A percentile compares a stretch with the other conserved stretches of the same genome.
These are phyloP conservation scores for Pulchroboletus neoregius DNA, from an alignment of 1,284 basidiomycete species.

Conservation along the genomic window DNA sequence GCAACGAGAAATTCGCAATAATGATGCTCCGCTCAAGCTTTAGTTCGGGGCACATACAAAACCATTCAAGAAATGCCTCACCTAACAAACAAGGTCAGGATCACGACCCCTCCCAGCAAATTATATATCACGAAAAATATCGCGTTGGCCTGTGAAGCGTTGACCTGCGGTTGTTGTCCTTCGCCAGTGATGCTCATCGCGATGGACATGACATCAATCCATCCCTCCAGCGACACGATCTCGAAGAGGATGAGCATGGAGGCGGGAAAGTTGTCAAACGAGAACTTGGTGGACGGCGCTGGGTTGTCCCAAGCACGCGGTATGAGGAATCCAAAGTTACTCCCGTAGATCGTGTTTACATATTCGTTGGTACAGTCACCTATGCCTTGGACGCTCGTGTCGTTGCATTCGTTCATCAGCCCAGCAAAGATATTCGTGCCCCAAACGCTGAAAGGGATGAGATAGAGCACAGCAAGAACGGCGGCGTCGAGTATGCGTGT, in stretches of 20 bases:
- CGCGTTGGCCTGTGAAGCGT: slow-evolving; percentile 77
- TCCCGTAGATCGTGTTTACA: slow-evolving; percentile 51
- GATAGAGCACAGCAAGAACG: slow-evolving; percentile 89
- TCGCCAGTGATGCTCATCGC: slow-evolving; percentile 78
- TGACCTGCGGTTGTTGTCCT: slow-evolving; percentile 66
- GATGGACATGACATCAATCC: slow-evolving; percentile 88
- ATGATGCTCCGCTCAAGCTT: slow-evolving; percentile 64
- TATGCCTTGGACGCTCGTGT: slow-evolving; percentile 54
- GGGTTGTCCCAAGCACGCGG: slow-evolving; percentile 92
- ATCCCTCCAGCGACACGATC: slow-evolving; percentile 94
- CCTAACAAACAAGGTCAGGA: slow-evolving; percentile 87
- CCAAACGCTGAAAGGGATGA: slow-evolving; percentile 98
- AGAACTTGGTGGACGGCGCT: slow-evolving; percentile 78
- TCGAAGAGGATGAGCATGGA: slow-evolving; percentile 94
- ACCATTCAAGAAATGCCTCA: slow-evolving; percentile 33
- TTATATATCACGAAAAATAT: slow-evolving; percentile 95
- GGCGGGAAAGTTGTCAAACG: slow-evolving; percentile 86
- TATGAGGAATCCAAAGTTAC: slow-evolving; percentile 63
- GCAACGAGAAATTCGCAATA: slow-evolving; percentile 89
- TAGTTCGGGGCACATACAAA: background rate
- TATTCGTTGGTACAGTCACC: slow-evolving; percentile 78
- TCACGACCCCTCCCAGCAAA: slow-evolving; percentile 87
- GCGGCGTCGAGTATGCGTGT: slow-evolving; percentile 87
- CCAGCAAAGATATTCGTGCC: slow-evolving; percentile 93
- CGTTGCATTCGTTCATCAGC: slow-evolving; percentile 84